These are phyloP conservation scores for Friedmanniomyces simplex DNA, from an alignment of 495 filamentous ascomycete species.

Conservation along the genomic window DNA sequence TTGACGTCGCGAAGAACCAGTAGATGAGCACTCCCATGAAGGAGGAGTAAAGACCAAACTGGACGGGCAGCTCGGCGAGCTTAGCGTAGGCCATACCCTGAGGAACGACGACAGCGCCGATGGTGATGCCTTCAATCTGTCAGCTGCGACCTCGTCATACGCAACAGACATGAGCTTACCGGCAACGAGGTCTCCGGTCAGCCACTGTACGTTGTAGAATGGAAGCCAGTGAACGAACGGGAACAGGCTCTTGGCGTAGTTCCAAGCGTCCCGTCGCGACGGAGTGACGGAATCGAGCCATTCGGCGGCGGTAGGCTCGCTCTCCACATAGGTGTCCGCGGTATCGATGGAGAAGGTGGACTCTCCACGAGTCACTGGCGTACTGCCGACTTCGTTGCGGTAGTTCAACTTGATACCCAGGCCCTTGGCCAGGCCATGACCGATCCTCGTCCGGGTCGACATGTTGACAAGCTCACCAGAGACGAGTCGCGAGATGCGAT, in stretches of 20 bases:
- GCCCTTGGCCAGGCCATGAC: conserved; percentile 64
- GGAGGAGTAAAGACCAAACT: conserved; percentile 91
- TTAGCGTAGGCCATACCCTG: conserved; percentile 96
- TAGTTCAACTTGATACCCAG: conserved; percentile 77
- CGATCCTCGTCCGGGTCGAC: conserved; percentile 43
- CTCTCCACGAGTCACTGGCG: conserved; percentile 58
- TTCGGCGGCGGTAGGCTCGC: conserved; percentile 63
- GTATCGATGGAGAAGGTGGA: conserved; percentile 68
- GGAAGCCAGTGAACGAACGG: conserved; percentile 82
- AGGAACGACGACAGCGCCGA: conserved; percentile 90
- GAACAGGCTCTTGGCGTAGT: conserved; percentile 63
- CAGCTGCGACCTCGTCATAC: background rate
- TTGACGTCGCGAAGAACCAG: conserved; percentile 98
- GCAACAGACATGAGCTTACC: conserved; percentile 42
- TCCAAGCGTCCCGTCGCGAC: conserved; percentile 37
- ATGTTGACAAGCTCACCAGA: background rate
- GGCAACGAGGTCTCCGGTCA: conserved; percentile 78
- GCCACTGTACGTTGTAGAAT: conserved; percentile 82
- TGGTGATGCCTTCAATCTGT: conserved; percentile 60
- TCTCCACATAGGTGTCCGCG: conserved; percentile 72
- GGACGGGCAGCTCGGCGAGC: conserved; percentile 61
- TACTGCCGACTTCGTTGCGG: conserved; percentile 33
- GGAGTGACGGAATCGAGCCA: conserved; percentile 59
- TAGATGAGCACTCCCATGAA: conserved; percentile 96
- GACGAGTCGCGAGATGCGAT: background rate